These are phyloP conservation scores for Xylaria sp. DNA, from an alignment of 2,329 filamentous ascomycete species.

Conservation along the genomic window DNA sequence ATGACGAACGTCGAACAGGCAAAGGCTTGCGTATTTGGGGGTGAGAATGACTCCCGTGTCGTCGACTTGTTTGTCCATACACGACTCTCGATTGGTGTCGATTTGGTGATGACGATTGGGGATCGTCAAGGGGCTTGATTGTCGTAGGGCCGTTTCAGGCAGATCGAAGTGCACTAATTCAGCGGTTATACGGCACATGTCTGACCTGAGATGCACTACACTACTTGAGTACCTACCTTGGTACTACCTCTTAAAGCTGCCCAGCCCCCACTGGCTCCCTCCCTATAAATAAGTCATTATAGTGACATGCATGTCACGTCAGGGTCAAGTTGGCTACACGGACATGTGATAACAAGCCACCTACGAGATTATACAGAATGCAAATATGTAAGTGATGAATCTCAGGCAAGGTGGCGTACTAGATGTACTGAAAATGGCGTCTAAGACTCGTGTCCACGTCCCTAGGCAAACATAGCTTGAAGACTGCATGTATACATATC, in stretches of 20 bases:
- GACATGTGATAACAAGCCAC: too few relatives aligned
- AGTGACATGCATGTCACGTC: not conserved
- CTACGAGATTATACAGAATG: too few relatives aligned
- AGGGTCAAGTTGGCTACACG: not conserved
- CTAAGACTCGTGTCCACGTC: too few relatives aligned
- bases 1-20: not conserved
- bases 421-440: too few relatives aligned
- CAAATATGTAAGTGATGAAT: too few relatives aligned
- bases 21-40: not conserved
- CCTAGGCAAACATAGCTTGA: too few relatives aligned
- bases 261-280: not conserved
- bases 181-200: not conserved
- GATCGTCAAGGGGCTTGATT: conserved; percentile 21
- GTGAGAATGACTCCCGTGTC: not conserved
- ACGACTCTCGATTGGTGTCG: not conserved
- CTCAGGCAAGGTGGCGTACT: too few relatives aligned
- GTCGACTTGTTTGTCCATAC: not conserved
- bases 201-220: not conserved
- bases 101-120: conserved; percentile 4
- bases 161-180: not conserved
- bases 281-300: not conserved
- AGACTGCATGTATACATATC: too few relatives aligned
- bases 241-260: too few relatives aligned
- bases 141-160: conserved; percentile 24
- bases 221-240: not conserved